Base-by-base conservation (phyloP, 495 filamentous ascomycete species). In the Penicillium canariense region DNA sequence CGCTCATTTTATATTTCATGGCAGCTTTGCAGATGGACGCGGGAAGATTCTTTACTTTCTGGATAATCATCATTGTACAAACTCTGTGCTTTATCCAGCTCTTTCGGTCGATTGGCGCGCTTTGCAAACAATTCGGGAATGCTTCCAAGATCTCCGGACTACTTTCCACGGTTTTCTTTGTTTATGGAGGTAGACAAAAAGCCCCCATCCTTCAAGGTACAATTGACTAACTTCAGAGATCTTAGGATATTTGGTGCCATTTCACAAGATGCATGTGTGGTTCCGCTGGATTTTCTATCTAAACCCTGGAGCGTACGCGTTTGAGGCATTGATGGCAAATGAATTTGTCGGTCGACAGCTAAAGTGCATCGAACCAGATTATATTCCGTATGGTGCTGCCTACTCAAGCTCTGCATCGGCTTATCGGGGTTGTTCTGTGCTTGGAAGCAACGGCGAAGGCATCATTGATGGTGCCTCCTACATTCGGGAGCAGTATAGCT, bases 211-310 rank as follows among this genome's bases (percentile, higher is more conserved):
- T 20, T 5, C 2, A 11, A 1, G 4, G 10, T 14, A 39, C 1
- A 0, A 68, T 88, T 10, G 81, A 0, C 83, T 48, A 69, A 49
- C 17, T 0, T 4, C 1, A 9, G 3, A 2, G 2, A 20, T 84
- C 61, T 87, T 83, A 68, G 92, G 93, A 7, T 97, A 96, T 67
- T 81, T 86, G 2, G 89, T 97, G 52, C 93, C 92, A 0, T 84
- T 84, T 50, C 63, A 68, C 34, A 67, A 73, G 25, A 96, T 96
- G 90, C 83, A 86, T 6, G 78, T 75, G 3, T 96, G 91, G 87
- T 89, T 89, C 60, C 81, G 89, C 17, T 96, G 92, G 93, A 81
- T 97, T 50, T 90, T 90, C 63, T 96, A 91, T 59, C 69, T 96
- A 8, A 87, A 96, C 61, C 91, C 91, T 2, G 81, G 94, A 26